Evolutionary conservation across 129 eudicot genomes (phyloP).

Genomic region (Logfia minima): DNA sequence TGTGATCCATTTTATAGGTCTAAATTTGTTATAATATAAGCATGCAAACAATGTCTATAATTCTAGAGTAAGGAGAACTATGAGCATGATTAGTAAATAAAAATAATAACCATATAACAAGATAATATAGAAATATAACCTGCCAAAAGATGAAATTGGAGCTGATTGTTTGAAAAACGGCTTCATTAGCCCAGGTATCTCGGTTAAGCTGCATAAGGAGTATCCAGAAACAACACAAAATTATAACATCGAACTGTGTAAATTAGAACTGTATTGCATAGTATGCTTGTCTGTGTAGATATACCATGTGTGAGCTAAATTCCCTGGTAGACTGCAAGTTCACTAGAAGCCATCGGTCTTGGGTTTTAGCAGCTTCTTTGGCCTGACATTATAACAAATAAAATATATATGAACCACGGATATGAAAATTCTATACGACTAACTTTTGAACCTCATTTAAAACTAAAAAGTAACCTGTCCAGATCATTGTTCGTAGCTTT

Average conservation of each 20-base stretch:
- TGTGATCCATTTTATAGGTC: neutral
- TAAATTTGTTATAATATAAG: neutral
- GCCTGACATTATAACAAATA: conserved; percentile 46
- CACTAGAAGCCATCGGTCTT: conserved; percentile 83
- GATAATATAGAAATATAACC: conserved; percentile 40
- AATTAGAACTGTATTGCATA: neutral
- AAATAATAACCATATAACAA: neutral
- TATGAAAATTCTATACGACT: neutral
- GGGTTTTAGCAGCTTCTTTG: conserved; percentile 74
- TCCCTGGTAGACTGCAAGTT: conserved; percentile 92
- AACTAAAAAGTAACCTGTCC: conserved; percentile 6
- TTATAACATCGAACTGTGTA: neutral
- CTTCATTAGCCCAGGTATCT: conserved; percentile 99
- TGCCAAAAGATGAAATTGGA: conserved; percentile 97
- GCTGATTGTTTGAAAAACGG: conserved; percentile 89
- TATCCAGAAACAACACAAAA: conserved; percentile 4
- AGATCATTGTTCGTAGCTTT: too few relatives aligned
- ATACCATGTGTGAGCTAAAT: conserved; percentile 97
- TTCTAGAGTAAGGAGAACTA: neutral
- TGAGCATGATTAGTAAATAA: neutral
- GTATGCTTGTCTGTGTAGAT: neutral
- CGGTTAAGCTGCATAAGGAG: conserved; percentile 76
- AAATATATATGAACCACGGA: neutral
- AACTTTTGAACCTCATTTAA: neutral
- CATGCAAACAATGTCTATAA: neutral